Percentiles rank a stretch among this genome's conserved stretches.
Evolutionary conservation across 2,329 filamentous ascomycete genomes (phyloP).

Genomic region (Daldinia sp.): DNA sequence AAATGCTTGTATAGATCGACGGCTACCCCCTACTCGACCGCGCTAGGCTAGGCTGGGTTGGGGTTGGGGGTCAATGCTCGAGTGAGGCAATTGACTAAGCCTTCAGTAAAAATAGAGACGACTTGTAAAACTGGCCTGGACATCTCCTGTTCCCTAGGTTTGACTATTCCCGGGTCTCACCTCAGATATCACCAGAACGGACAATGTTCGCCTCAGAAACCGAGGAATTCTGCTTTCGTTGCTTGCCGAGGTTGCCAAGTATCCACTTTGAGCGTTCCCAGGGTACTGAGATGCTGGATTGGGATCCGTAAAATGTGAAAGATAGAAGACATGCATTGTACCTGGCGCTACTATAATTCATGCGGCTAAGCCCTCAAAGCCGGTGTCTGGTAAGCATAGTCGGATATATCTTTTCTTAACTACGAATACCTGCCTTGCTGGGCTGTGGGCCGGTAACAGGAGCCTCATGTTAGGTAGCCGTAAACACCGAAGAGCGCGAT

Average conservation of each 20-base stretch:
- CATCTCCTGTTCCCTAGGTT: not conserved
- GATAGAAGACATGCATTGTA: constrained; percentile 10
- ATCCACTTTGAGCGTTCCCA: constrained; percentile 8
- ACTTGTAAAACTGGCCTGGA: constrained; percentile 4
- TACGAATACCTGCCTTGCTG: not conserved
- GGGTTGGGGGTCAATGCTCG: constrained; percentile 10
- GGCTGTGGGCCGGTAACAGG: not conserved
- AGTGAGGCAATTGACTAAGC: constrained; percentile 13
- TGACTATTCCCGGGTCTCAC: constrained; percentile 39
- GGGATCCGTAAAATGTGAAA: constrained; percentile 18
- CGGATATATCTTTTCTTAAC: constrained; percentile 2
- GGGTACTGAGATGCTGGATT: constrained; percentile 12
- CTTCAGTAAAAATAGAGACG: constrained; percentile 24
- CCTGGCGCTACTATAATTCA: constrained; percentile 5
- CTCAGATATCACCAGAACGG: constrained; percentile 18
- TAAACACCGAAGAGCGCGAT: not conserved
- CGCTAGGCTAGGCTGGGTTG: constrained; percentile 6
- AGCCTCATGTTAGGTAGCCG: not conserved
- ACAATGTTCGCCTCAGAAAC: not conserved
- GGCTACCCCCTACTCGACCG: constrained; percentile 23
- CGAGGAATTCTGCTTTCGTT: constrained; percentile 6
- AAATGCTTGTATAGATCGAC: constrained; percentile 38
- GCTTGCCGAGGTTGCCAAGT: constrained; percentile 10
- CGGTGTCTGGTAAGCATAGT: not conserved
- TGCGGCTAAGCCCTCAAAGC: constrained; percentile 5